Conservation (phyloP, 106 monocot species). For the Hemerocallis citrina region DNA sequence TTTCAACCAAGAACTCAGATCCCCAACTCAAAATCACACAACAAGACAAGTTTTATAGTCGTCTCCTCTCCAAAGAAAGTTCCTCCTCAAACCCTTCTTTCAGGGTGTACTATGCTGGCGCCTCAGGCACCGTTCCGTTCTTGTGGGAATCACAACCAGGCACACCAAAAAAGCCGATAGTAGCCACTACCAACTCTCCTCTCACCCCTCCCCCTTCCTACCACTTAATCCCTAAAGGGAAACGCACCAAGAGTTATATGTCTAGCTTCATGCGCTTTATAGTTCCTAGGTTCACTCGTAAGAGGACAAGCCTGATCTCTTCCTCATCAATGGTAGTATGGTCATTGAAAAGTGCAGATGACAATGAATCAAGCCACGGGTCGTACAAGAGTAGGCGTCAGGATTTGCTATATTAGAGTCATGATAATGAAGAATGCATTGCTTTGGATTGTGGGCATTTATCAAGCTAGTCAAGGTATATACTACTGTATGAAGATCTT, state of each 20-base stretch:
- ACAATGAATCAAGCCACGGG: too few species aligned
- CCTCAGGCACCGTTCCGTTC: slow-evolving; percentile 36
- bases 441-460: too few species aligned
- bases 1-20: slow-evolving; percentile 16
- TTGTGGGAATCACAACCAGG: slow-evolving; percentile 53
- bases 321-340: too few species aligned
- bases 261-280: slow-evolving; percentile 17
- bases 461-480: too few species aligned
- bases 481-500: too few species aligned
- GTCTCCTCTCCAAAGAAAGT: slow-evolving; percentile 37
- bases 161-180: slow-evolving; percentile 23
- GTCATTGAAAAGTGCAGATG: too few species aligned
- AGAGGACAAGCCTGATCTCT: too few species aligned
- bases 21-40: slow-evolving; percentile 17
- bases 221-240: slow-evolving; percentile 10
- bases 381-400: too few species aligned
- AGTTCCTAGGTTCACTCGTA: slow-evolving; percentile 20
- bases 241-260: slow-evolving; percentile 2
- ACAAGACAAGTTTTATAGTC: slow-evolving; percentile 30
- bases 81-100: slow-evolving; percentile 37
- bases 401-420: too few species aligned
- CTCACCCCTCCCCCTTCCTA: slow-evolving; percentile 58
- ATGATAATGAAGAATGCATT: too few species aligned
- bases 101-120: slow-evolving; percentile 40
- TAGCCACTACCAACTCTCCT: slow-evolving; percentile 22